Evolutionary conservation across 1,284 basidiomycete species (phyloP), one percentile per base, ranked within the genome.

Genomic region (Ustilago sp.): DNA sequence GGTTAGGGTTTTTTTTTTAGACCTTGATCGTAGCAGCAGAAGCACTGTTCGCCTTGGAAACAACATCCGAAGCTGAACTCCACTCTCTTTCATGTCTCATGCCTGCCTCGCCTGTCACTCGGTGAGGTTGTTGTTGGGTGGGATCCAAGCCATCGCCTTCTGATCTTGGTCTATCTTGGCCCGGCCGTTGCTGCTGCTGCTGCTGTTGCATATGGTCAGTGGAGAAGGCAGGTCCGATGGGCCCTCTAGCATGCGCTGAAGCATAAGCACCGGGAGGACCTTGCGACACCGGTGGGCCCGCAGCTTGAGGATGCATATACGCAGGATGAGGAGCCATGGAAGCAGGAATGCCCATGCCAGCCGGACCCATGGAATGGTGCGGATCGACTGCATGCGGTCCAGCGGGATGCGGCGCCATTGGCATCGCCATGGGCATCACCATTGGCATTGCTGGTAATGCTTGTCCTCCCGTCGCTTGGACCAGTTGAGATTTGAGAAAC

Each of bases 401-500:
- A 3, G 23, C 23, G 23, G 48, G 48, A 32, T 50, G 48, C 34
- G 63, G 65, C 3, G 53, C 71, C 65, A 71, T 72, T 7, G 65
- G 68, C 63, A 70, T 28, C 4, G 58, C 65, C 63, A 73, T 69
- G 0, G 45, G 55, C 68, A 74, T 63, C 4, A 48, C 60, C 75
- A 70, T 65, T 2, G 61, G 63, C 66, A 74, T 67, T 23, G 50
- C 17, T 8, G 66, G 66, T 32, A 70, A 47, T 8, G 72, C 67
- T 13, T 63, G 64, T 12, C 72, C 76, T 7, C 71, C 72, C 7
- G 77, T 74, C 17, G 80, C 70, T 39, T 82, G 80, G 52, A 80
- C 74, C 34, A 85, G 63, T 50, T 83, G 81, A 8, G 75, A 77
- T 64, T 84, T 84, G 66, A 85, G 74, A 41, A 81, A 84, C 68